Evolutionary conservation across 208 protist species (phyloP).

Genomic region (Trypanosoma mega): DNA sequence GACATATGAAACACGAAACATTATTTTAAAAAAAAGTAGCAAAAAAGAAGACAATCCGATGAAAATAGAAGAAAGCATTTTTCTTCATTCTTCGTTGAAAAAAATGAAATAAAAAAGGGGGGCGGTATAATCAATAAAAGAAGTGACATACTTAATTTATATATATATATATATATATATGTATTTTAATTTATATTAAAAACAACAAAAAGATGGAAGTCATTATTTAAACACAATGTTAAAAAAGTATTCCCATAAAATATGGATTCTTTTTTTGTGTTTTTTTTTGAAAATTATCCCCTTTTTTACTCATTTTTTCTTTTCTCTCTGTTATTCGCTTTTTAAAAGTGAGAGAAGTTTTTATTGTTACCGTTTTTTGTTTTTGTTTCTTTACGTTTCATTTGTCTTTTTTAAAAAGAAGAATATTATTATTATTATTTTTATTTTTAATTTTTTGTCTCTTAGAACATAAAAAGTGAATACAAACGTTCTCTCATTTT

Average conservation of each 20-base stretch:
- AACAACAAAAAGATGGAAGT: too few relatives aligned
- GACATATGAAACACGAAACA: too few relatives aligned
- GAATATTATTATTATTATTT: constrained; percentile 19
- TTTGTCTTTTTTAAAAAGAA: constrained; percentile 16
- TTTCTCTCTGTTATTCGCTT: constrained; percentile 16
- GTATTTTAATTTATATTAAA: neutral
- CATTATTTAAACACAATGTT: too few relatives aligned
- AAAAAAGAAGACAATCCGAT: too few relatives aligned
- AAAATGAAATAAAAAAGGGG: too few relatives aligned
- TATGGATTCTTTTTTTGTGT: constrained; percentile 11
- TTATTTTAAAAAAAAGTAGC: too few relatives aligned
- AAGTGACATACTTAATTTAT: neutral
- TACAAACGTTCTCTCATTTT: constrained; percentile 19
- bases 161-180: constrained; percentile 3
- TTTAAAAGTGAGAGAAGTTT: neutral
- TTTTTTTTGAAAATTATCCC: constrained; percentile 14
- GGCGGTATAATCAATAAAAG: too few relatives aligned
- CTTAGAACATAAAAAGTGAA: too few relatives aligned
- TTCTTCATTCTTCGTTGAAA: too few relatives aligned
- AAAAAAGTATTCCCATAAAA: too few relatives aligned
- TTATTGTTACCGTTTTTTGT: too few relatives aligned
- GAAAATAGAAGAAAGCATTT: too few relatives aligned
- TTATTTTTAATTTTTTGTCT: constrained; percentile 25
- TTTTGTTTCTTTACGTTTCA: neutral
- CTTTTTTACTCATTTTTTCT: constrained; percentile 16